Base-by-base conservation (phyloP, 108 stramenopile genomes). In the Nitzschia sp. region DNA sequence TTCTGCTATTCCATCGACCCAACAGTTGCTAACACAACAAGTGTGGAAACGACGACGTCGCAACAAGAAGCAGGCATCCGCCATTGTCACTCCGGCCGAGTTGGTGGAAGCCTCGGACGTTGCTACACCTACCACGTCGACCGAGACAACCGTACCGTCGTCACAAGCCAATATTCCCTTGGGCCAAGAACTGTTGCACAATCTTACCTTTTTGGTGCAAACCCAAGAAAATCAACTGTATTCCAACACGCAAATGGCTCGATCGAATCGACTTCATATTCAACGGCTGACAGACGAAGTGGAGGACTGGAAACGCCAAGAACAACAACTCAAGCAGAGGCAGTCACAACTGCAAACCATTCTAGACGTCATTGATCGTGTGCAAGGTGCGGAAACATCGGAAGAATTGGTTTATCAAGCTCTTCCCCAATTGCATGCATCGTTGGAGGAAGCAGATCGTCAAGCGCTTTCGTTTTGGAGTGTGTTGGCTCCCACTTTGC, bases 151-250 rank as follows among this genome's bases (percentile, higher is more conserved):
- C 29, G 29, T 34, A 34, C 5, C 29, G 5, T 14, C 46, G 11
- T n/a, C 51, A 7, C 41, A 40, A 10, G 48, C n/a, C 9, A 34
- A 43, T 17, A 78, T 82, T 41, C 83, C 69, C 6, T 69, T 96
- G 17, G 95, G 88, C 24, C 86, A 85, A 54, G 95, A 96, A 68
- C 65, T 96, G 26, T 68, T 96, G 34, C 88, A 89, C 80, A 96
- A 96, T 70, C 56, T 93, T 7, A 84, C 86, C 0, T 67, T 91
- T 17, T 57, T 93, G 38, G 61, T 93, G 22, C 81, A 85, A 51
- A 91, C 81, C 20, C 67, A 86, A 46, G 94, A 95, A 65, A 84
- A 79, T 65, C 84, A 90, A 63, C 56, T 95, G 20, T 84, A 85
- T 46, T 85, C 90, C 10, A 42, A 78, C 6, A 74, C 85, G 1